phyloP scores from a whole-genome alignment of 129 eudicot species.

The Calendula officinalis region DNA sequence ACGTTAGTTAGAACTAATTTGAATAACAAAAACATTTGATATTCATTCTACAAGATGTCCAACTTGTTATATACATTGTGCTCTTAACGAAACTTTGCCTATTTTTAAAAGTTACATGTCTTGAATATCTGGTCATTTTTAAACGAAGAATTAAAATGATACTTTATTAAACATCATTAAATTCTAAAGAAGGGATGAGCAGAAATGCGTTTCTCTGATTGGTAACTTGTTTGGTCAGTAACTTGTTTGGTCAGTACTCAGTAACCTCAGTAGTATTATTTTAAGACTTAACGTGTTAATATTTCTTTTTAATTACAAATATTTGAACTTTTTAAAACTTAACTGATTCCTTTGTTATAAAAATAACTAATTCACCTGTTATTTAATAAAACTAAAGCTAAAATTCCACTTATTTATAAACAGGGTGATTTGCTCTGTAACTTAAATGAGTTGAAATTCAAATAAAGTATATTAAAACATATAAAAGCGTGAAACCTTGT shows the following conservation, averaged over 20 bases:
- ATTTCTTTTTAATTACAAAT: too few relatives aligned
- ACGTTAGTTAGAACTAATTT: too few relatives aligned
- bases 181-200: neutral
- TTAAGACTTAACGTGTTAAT: too few relatives aligned
- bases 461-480: too few relatives aligned
- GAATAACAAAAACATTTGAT: too few relatives aligned
- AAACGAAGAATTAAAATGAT: neutral
- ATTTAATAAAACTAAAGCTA: neutral
- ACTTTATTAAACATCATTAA: neutral
- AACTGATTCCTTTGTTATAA: neutral
- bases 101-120: neutral
- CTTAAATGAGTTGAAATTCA: too few relatives aligned
- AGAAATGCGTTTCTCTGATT: slow-evolving; percentile 12
- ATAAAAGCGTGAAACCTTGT: too few relatives aligned
- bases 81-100: neutral
- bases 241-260: slow-evolving; percentile 24
- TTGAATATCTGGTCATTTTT: neutral
- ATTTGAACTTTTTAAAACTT: neutral
- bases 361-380: slow-evolving; percentile 1
- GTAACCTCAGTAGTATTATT: too few relatives aligned
- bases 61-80: too few relatives aligned
- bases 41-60: too few relatives aligned
- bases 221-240: slow-evolving; percentile 20
- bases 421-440: too few relatives aligned
- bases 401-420: too few relatives aligned